phyloP scores from a whole-genome alignment of 306 rosid genomes.

The Cucurbita moschata region DNA sequence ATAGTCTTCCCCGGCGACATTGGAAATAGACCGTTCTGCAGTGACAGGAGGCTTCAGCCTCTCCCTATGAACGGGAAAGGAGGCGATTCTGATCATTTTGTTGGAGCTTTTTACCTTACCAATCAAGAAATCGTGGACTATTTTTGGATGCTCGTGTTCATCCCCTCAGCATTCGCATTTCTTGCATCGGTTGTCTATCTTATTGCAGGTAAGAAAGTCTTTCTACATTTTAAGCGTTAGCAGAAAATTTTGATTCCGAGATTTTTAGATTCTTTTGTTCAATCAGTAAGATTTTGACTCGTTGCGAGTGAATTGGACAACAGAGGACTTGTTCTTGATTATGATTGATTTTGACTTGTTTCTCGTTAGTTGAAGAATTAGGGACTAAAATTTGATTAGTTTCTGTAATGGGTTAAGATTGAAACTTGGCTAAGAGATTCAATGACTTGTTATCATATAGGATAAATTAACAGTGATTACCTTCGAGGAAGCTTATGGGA shows the following conservation, averaged over 20 bases:
- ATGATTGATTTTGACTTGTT: background rate
- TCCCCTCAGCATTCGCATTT: constrained; percentile 59
- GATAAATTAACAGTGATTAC: background rate
- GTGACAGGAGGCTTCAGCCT: constrained; percentile 46
- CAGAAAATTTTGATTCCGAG: background rate
- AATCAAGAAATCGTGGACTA: constrained; percentile 84
- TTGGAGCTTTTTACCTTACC: constrained; percentile 60
- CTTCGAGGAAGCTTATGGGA: background rate
- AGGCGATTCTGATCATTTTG: constrained; percentile 42
- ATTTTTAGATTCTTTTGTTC: background rate
- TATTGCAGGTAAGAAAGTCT: constrained; percentile 42
- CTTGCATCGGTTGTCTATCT: constrained; percentile 47
- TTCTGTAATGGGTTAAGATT: background rate
- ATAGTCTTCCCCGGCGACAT: constrained; percentile 52
- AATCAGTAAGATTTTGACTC: background rate
- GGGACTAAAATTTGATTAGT: background rate
- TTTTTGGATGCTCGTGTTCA: constrained; percentile 79
- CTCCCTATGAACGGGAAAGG: constrained; percentile 30
- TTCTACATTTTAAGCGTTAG: background rate
- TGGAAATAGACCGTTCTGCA: constrained; percentile 57
- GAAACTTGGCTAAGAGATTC: background rate
- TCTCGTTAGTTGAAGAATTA: background rate
- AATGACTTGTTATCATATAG: background rate
- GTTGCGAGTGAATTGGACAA: background rate
- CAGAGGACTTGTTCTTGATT: background rate